A percentile compares a stretch with the other conserved stretches of the same genome.
These are phyloP conservation scores for Phytophthora macrochlamydospora DNA, from an alignment of 352 stramenopile species.

Conservation along the genomic window DNA sequence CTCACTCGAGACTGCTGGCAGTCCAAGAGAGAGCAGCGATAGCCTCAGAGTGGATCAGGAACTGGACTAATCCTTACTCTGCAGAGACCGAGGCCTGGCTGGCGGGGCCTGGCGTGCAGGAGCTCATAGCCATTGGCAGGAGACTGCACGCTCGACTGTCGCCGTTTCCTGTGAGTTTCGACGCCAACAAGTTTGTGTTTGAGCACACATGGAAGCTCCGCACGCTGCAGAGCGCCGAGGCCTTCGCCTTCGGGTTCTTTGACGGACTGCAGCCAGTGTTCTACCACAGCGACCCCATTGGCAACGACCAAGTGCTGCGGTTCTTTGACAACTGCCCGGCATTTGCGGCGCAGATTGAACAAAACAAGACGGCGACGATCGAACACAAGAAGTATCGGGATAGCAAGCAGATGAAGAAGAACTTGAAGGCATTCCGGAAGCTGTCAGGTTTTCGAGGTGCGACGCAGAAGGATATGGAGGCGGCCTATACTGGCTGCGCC, in stretches of 20 bases:
- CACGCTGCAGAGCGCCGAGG: slow-evolving; percentile 76
- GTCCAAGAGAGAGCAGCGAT: not conserved
- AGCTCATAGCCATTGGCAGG: slow-evolving; percentile 65
- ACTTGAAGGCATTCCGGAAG: slow-evolving; percentile 53
- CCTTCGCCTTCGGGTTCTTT: slow-evolving; percentile 82
- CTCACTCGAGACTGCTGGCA: slow-evolving; percentile 45
- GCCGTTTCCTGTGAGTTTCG: slow-evolving; percentile 25
- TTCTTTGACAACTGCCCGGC: slow-evolving; percentile 86
- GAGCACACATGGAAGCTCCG: slow-evolving; percentile 85
- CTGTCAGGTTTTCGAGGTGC: slow-evolving; percentile 22
- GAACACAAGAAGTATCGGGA: slow-evolving; percentile 62
- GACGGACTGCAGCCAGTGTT: slow-evolving; percentile 59
- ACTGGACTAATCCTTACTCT: slow-evolving; percentile 62
- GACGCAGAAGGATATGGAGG: slow-evolving; percentile 70
- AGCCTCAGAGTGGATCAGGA: slow-evolving; percentile 33
- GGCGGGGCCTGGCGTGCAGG: slow-evolving; percentile 54
- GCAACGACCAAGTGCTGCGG: slow-evolving; percentile 65
- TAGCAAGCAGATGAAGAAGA: slow-evolving; percentile 56
- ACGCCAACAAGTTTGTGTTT: slow-evolving; percentile 52
- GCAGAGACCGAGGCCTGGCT: slow-evolving; percentile 52
- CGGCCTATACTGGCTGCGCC: slow-evolving; percentile 77
- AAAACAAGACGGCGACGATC: slow-evolving; percentile 62
- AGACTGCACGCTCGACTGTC: slow-evolving; percentile 59
- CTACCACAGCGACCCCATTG: slow-evolving; percentile 52
- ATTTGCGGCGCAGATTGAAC: slow-evolving; percentile 63